phyloP scores from a whole-genome alignment of 208 protist genomes.

The Giardia muris region DNA sequence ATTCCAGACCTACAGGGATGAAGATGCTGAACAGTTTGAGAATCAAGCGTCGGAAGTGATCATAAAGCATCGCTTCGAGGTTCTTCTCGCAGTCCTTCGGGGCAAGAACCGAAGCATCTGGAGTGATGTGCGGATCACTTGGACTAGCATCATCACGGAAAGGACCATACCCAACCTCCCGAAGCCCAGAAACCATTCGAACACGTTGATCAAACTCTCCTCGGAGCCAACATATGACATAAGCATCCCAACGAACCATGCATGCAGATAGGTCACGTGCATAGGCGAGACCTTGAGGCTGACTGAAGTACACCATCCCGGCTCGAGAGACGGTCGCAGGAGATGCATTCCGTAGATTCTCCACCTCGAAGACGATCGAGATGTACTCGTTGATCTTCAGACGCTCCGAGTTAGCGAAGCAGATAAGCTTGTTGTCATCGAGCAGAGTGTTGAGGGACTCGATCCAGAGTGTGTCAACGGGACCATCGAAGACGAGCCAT shows the following conservation, averaged over 20 bases:
- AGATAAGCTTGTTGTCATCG: slow-evolving; percentile 57
- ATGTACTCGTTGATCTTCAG: slow-evolving; percentile 69
- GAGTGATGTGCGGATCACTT: too few relatives aligned
- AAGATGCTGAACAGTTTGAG: slow-evolving; percentile 63
- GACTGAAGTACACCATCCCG: slow-evolving; percentile 34
- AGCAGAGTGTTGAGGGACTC: slow-evolving; percentile 58
- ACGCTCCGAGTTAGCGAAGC: slow-evolving; percentile 47
- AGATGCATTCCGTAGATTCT: slow-evolving; percentile 56
- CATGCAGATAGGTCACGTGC: neutral
- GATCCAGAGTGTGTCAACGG: slow-evolving; percentile 78
- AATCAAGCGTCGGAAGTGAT: slow-evolving; percentile 41
- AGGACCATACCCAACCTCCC: neutral
- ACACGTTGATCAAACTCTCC: neutral
- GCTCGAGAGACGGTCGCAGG: slow-evolving; percentile 60
- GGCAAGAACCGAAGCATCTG: neutral
- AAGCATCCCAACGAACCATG: slow-evolving; percentile 20
- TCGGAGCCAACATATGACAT: slow-evolving; percentile 1
- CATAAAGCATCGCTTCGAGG: neutral
- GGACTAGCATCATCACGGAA: neutral
- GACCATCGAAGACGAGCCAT: slow-evolving; percentile 92
- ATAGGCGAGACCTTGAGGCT: neutral
- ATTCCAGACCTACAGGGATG: slow-evolving; percentile 62
- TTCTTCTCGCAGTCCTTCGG: neutral
- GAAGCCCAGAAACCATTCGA: neutral
- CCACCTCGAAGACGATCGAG: slow-evolving; percentile 83